Evolutionary conservation across 139 green algal genomes (phyloP).

Genomic region (Volvox reticuliferus): DNA sequence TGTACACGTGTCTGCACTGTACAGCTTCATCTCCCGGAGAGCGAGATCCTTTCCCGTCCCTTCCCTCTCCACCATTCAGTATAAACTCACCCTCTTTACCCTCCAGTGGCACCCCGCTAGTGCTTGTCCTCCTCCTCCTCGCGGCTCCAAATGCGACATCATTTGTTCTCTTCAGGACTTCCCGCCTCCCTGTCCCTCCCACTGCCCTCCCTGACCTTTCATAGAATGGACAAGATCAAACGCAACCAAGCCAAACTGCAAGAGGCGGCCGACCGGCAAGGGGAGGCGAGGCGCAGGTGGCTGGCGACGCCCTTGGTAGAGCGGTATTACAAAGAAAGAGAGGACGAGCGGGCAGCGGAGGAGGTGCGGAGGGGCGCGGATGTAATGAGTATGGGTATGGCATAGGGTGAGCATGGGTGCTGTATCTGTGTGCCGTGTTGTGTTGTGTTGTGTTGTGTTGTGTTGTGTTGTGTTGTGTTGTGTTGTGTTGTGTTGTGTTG

Average conservation of each 20-base stretch:
- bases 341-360: slow-evolving; percentile 48
- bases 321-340: slow-evolving; percentile 49
- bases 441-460: no score
- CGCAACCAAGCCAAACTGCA: slow-evolving; percentile 30
- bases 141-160: no score
- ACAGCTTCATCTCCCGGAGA: no score
- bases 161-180: no score
- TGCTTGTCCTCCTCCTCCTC: no score
- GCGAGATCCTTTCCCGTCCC: neutral
- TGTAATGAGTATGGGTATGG: no score
- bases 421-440: no score
- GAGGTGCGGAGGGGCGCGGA: slow-evolving; percentile 30
- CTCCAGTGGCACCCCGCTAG: no score
- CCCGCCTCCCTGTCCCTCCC: neutral
- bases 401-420: no score
- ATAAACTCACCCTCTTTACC: neutral
- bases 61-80: neutral
- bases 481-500: no score
- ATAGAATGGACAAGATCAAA: slow-evolving; percentile 27
- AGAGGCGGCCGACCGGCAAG: slow-evolving; percentile 38
- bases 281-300: slow-evolving; percentile 46
- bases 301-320: slow-evolving; percentile 56
- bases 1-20: no score
- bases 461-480: no score
- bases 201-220: neutral